Conservation (phyloP, 495 filamentous ascomycete species). For the Penicillium riverlandense region DNA sequence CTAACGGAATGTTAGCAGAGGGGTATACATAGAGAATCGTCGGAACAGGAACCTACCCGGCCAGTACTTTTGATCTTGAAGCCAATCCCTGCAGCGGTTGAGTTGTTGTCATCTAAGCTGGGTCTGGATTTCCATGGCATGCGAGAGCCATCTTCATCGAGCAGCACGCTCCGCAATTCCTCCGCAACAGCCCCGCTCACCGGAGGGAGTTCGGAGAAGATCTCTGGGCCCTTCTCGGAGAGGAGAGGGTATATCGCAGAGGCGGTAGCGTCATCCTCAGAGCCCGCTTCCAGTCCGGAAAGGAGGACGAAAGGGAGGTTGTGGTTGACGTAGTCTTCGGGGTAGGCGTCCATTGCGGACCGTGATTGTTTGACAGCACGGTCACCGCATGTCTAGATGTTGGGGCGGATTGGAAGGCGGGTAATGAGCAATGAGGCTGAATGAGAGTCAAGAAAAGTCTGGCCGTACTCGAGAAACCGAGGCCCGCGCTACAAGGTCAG, state of each 20-base stretch:
- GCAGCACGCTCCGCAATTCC: constrained; percentile 60
- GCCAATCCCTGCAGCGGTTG: constrained; percentile 12
- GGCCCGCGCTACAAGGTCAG: too few species aligned
- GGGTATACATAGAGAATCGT: not conserved
- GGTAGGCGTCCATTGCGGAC: constrained; percentile 81
- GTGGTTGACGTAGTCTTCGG: constrained; percentile 69
- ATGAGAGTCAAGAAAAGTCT: too few species aligned
- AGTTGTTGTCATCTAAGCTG: constrained; percentile 20
- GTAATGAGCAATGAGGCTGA: too few species aligned
- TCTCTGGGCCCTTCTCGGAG: constrained; percentile 48
- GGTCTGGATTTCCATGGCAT: constrained; percentile 51
- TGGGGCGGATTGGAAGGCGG: not conserved
- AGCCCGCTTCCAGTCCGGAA: constrained; percentile 54
- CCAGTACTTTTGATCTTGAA: constrained; percentile 66
- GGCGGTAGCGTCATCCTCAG: constrained; percentile 12
- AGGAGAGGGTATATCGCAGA: constrained; percentile 39
- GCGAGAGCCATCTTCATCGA: constrained; percentile 56
- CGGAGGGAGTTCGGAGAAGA: constrained; percentile 60
- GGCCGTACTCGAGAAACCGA: too few species aligned
- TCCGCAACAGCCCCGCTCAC: constrained; percentile 58
- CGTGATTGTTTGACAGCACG: constrained; percentile 13
- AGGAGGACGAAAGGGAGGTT: constrained; percentile 74
- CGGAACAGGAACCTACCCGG: constrained; percentile 53
- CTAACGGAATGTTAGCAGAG: constrained; percentile 28
- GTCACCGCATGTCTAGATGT: constrained; percentile 35